Conservation (phyloP, 2,329 filamentous ascomycete genomes). For the Trichoderma guizhouense region DNA sequence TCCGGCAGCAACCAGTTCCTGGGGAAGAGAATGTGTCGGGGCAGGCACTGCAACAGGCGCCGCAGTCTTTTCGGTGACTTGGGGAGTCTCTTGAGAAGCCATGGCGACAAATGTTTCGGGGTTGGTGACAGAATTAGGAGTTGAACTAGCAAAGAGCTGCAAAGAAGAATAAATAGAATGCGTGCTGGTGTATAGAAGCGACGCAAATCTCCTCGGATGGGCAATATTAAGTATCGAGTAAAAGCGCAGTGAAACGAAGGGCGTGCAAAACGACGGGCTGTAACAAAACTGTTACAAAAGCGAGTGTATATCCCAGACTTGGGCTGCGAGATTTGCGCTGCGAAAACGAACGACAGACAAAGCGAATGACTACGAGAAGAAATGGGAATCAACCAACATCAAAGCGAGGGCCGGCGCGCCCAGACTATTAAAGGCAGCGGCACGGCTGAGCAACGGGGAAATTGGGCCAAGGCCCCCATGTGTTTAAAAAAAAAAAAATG, state of each 20-base stretch:
- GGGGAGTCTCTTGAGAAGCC: constrained; percentile 18
- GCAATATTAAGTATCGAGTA: background rate
- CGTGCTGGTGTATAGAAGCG: background rate
- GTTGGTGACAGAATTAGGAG: background rate
- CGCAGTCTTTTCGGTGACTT: constrained; percentile 18
- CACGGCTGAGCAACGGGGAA: background rate
- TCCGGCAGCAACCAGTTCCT: background rate
- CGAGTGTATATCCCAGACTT: background rate
- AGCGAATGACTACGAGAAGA: background rate
- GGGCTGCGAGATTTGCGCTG: background rate
- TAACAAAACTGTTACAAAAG: background rate
- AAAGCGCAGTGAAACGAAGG: background rate
- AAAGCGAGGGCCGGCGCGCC: background rate
- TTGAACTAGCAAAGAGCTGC: background rate
- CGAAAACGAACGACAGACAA: constrained; percentile 5
- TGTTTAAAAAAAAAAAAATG: background rate
- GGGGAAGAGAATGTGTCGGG: background rate
- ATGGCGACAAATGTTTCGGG: background rate
- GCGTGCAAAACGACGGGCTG: background rate
- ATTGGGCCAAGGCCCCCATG: constrained; percentile 1
- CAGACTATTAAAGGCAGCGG: background rate
- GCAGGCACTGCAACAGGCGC: background rate
- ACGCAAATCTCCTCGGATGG: background rate
- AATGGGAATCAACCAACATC: background rate
- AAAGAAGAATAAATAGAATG: background rate